Base-by-base conservation (phyloP, 2,329 filamentous ascomycete genomes). In the Daldinia sp. region DNA sequence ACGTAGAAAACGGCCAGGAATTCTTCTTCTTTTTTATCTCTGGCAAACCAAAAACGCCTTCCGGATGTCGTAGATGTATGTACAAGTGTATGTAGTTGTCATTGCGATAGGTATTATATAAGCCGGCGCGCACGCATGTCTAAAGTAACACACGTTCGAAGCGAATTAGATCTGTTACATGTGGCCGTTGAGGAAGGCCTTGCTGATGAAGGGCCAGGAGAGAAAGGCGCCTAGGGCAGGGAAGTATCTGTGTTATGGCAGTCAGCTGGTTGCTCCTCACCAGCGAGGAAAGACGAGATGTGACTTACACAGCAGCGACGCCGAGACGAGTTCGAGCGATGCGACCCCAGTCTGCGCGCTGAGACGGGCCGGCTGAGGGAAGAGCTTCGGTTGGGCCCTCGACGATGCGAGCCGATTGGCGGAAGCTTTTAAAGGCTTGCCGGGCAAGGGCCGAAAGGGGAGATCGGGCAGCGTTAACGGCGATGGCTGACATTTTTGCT, bases 171-270 rank as follows among this genome's bases (percentile, higher is more conserved):
- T 49, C 15, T 50, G 32, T 50, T 62, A 58, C 56, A 77, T 63
- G 67, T 64, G 71, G 27, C 74, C 74, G 61, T 75, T 68, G 7
- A 76, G 21, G 27, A 68, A 10, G 9, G 47, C n/a, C 37, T 60
- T 43, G 47, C 66, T 66, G 8, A 72, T 32, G 9, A 67, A 61
- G 1, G 79, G 79, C 79, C 79, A 80, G 52, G 75, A 75, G n/a
- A 81, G 74, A 41, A 79, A 66, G 7, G 72, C 21, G 3, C 61
- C 65, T 37, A 76, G 70, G 27, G 64, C 67, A 1, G 78, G 76
- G 64, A 79, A 64, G 72, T 74, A 80, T 34, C 78, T 80, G 43
- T 63, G 17, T 10, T 27, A 35, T 32, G 15, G 11, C 5, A n/a
- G 55, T 55, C 15, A 61, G 58, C 58, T 66, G 43, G 45, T 57